Base-by-base conservation (phyloP, 306 rosid species). In the Alnus glutinosa region DNA sequence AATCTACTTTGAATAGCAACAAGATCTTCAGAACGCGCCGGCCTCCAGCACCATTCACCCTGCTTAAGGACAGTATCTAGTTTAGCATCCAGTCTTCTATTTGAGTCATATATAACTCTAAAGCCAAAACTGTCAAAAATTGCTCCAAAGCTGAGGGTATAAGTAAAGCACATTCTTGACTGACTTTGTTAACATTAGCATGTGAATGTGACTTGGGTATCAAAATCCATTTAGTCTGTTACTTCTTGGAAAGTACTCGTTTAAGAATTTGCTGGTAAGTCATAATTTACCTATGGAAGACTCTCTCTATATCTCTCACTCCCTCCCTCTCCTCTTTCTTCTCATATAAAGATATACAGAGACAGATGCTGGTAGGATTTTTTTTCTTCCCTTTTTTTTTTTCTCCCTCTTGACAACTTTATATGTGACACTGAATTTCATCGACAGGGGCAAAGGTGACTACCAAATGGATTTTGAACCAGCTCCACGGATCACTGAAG, bases 401-500 rank as follows among this genome's bases (percentile, higher is more conserved):
- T 46, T 2, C 51, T 9, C 52, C 52, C 52, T 10, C 52, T 10
- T 10, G 7, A 52, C 54, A 34, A 36, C 63, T 75, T 28, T 48
- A 58, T 75, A 9, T 58, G n/a, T 81, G 55, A 78, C 75, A 37
- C 61, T 48, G 71, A 6, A 70, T 81, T 79, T 42, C 48, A 70
- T 72, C 76, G 59, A 66, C 86, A 86, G 92, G 81, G 89, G 87
- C 50, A 93, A 89, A 79, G 97, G 98, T 58, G 99, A 95, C 69
- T 95, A 91, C 86, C 93, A 93, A 72, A 90, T 91, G 71, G 99
- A 95, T 71, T 95, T 89, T 83, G 90, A 78, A 82, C 98, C 99
- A 49, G 99, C 98, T 83, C 93, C 92, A 55, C 85, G 99, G 76
- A 73, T 91, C 83, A 93, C 98, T 12, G 99, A 91, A 86, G 98